Conservation (phyloP, 176 grass and related monocot species). For the Oryza meridionalis region DNA sequence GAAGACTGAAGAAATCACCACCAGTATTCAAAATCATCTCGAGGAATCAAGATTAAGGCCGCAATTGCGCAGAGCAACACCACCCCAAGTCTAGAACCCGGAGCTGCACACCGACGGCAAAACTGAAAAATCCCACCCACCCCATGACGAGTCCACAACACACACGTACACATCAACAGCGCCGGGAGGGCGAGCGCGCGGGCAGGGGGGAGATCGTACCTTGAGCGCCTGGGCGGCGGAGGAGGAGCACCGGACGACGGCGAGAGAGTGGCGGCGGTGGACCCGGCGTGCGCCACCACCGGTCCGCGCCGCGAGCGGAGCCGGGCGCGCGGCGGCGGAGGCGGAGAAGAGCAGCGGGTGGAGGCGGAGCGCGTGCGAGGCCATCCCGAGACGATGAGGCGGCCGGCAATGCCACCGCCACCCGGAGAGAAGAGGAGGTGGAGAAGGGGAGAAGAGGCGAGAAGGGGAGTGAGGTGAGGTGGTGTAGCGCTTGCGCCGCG, state of each 20-base stretch:
- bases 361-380: slow-evolving; percentile 37
- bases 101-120: not conserved
- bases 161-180: not conserved
- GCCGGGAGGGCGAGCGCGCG: not conserved
- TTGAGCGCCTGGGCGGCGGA: slow-evolving; percentile 55
- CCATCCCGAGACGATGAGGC: slow-evolving; percentile 18
- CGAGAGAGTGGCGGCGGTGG: not conserved
- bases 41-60: not conserved
- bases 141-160: not conserved
- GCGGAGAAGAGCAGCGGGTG: slow-evolving; percentile 40
- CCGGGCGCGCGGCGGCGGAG: slow-evolving; percentile 11
- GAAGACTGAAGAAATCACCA: not conserved
- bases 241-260: slow-evolving; percentile 51
- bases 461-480: not conserved
- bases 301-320: not conserved
- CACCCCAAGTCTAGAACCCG: not conserved
- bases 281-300: slow-evolving; percentile 3
- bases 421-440: not conserved
- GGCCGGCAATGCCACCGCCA: slow-evolving; percentile 10
- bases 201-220: slow-evolving; percentile 19
- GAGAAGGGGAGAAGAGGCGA: not conserved
- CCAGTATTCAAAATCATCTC: not conserved
- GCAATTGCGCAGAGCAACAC: not conserved
- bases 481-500: not conserved
- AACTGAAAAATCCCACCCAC: not conserved